Conservation (phyloP, 2,329 filamentous ascomycete species). For the Fusarium solani-melongenae region DNA sequence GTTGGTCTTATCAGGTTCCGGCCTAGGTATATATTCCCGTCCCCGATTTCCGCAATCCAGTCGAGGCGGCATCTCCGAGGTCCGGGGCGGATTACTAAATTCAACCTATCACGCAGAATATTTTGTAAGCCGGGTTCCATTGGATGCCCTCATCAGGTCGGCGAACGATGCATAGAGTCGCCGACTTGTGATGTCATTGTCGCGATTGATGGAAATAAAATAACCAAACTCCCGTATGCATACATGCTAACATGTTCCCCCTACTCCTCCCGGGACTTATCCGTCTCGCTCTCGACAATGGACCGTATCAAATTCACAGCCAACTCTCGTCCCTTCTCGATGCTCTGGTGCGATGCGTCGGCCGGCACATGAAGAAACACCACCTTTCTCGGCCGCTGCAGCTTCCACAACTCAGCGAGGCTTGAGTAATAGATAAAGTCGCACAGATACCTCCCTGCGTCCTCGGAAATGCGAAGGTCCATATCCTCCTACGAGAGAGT, state of each 20-base stretch:
- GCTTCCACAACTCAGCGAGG: slow-evolving; percentile 66
- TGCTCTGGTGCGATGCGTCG: slow-evolving; percentile 59
- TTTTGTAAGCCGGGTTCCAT: background rate
- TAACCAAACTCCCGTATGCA: background rate
- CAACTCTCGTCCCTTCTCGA: slow-evolving; percentile 63
- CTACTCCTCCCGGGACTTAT: slow-evolving; percentile 10
- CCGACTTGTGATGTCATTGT: slow-evolving; percentile 15
- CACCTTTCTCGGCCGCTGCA: slow-evolving; percentile 61
- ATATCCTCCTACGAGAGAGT: slow-evolving; percentile 47
- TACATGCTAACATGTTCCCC: background rate
- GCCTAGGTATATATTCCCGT: background rate
- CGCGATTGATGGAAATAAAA: background rate
- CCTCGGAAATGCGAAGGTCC: slow-evolving; percentile 70
- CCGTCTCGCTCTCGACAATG: slow-evolving; percentile 63
- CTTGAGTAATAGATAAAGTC: slow-evolving; percentile 83
- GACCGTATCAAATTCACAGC: slow-evolving; percentile 66
- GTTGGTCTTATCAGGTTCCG: slow-evolving; percentile 5
- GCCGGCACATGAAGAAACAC: slow-evolving; percentile 80
- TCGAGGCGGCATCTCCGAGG: background rate
- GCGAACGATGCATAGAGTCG: background rate
- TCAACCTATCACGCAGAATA: background rate
- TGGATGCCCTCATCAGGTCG: background rate
- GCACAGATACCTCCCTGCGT: slow-evolving; percentile 79
- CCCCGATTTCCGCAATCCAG: background rate
- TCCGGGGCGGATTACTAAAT: background rate